Conservation (phyloP, 306 rosid species). For the Quercus berberidifolia region DNA sequence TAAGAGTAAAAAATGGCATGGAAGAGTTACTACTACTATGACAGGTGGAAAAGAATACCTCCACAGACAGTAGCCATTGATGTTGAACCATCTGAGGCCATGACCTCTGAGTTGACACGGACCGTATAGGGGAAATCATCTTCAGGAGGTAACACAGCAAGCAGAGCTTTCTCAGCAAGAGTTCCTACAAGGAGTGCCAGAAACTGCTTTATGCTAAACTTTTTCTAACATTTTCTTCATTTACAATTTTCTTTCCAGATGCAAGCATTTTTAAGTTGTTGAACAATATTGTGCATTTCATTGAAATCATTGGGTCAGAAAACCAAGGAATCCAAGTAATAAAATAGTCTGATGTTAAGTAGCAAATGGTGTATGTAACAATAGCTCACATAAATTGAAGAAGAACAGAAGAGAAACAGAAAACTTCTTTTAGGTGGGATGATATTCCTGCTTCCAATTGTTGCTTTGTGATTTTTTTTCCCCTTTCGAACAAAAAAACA, state of each 20-base stretch:
- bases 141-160: constrained; percentile 93
- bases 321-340: not conserved
- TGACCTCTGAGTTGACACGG: constrained; percentile 89
- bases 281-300: not conserved
- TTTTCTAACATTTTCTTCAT: not conserved
- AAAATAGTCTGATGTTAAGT: not conserved
- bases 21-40: not conserved
- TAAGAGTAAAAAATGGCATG: constrained; percentile 2
- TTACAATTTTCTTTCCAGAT: not conserved
- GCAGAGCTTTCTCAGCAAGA: constrained; percentile 95
- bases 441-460: not conserved
- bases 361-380: not conserved
- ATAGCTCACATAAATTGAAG: not conserved
- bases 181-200: constrained; percentile 56
- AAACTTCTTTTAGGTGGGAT: not conserved
- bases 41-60: constrained; percentile 44
- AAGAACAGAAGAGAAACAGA: not conserved
- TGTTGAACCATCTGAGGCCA: constrained; percentile 98
- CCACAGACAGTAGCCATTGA: constrained; percentile 99
- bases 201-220: not conserved
- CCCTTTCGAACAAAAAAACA: not conserved
- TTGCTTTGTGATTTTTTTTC: not conserved
- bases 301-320: not conserved
- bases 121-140: constrained; percentile 79
- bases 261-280: not conserved